These are phyloP conservation scores for Jacaranda mimosifolia DNA, from an alignment of 257 asterid species.

Conservation along the genomic window DNA sequence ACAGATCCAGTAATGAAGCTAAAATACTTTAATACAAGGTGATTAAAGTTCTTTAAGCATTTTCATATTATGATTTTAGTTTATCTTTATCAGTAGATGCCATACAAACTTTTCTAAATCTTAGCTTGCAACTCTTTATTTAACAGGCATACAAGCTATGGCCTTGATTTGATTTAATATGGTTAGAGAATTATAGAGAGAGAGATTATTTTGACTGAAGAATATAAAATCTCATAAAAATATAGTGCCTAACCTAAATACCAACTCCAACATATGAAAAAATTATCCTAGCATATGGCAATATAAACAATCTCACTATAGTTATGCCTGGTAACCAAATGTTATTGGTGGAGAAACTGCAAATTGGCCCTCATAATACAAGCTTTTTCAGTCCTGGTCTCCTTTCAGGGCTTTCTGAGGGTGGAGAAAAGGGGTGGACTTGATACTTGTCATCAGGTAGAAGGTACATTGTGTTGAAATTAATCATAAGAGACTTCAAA, in stretches of 20 bases:
- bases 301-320: conserved; percentile 14
- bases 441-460: not conserved
- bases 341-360: not conserved
- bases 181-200: not conserved
- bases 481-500: conserved; percentile 10
- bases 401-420: conserved; percentile 6
- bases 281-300: not conserved
- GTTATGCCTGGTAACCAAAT: not conserved
- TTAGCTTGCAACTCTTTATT: not conserved
- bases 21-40: conserved; percentile 22
- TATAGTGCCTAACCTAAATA: conserved; percentile 15
- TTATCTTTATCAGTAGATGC: conserved; percentile 11
- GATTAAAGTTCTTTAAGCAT: not conserved
- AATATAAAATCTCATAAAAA: conserved; percentile 1
- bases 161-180: not conserved
- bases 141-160: conserved; percentile 3
- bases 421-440: not conserved
- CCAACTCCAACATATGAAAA: not conserved
- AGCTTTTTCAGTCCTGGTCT: not conserved
- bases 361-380: not conserved
- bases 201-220: not conserved
- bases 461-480: not conserved
- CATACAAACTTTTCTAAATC: not conserved
- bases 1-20: not conserved
- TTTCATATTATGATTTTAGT: not conserved